phyloP scores from a whole-genome alignment of 164 flowering plant genomes.

The Liriodendron chinense region DNA sequence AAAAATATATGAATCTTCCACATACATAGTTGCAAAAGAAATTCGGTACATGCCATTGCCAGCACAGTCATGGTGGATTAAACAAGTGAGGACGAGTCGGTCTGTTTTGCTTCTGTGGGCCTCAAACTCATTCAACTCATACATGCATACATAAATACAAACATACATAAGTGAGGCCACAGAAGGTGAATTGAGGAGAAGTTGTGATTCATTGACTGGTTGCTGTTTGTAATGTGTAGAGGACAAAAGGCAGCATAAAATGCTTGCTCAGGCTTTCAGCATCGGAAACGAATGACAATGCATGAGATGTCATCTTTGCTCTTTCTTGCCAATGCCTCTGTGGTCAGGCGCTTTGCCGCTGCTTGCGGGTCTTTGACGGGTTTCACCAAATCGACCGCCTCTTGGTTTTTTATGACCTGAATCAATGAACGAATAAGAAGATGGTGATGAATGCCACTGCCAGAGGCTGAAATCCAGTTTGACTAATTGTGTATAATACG shows the following conservation, averaged over 20 bases:
- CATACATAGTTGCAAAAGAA: background rate
- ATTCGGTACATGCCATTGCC: background rate
- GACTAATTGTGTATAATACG: too few species aligned
- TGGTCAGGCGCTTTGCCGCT: slow-evolving; percentile 64
- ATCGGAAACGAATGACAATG: slow-evolving; percentile 63
- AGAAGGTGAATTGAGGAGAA: background rate
- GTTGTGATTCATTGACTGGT: background rate
- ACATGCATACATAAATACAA: background rate
- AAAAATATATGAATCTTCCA: background rate
- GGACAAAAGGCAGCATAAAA: background rate
- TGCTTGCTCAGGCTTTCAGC: slow-evolving; percentile 14
- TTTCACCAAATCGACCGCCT: slow-evolving; percentile 57
- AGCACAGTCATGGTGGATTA: background rate
- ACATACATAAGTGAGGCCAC: background rate
- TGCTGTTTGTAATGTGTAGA: background rate
- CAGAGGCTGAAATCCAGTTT: background rate
- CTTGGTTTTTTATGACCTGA: slow-evolving; percentile 71
- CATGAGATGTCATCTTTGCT: slow-evolving; percentile 84
- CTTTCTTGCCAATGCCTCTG: slow-evolving; percentile 61
- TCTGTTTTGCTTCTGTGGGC: background rate
- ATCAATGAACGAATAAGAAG: background rate
- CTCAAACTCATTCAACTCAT: background rate
- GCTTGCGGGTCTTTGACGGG: slow-evolving; percentile 57
- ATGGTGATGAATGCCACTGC: background rate
- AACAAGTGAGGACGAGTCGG: background rate